Percentiles rank a stretch among this genome's conserved stretches.
Evolutionary conservation across 306 rosid species (phyloP).

Genomic region (Pachyrhizus erosus): DNA sequence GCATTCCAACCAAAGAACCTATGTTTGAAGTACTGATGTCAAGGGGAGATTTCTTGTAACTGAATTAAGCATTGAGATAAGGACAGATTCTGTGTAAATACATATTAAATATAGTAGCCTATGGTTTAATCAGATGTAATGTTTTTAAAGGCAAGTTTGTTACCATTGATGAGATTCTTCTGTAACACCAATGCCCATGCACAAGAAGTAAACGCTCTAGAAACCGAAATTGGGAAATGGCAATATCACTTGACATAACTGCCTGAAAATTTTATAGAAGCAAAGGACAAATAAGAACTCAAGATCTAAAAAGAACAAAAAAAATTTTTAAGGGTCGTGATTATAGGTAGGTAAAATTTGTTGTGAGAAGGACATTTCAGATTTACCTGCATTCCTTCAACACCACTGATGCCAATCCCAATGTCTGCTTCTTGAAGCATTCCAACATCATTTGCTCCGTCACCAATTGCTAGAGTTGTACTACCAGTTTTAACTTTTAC

Average conservation of each 20-base stretch:
- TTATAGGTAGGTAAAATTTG: not conserved
- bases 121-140: not conserved
- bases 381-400: constrained; percentile 98
- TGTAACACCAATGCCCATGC: constrained; percentile 99
- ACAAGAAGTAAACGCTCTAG: constrained; percentile 90
- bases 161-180: constrained; percentile 94
- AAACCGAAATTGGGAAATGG: constrained; percentile 89
- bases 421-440: constrained; percentile 99
- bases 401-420: constrained; percentile 92
- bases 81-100: not conserved
- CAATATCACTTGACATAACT: constrained; percentile 93
- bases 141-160: not conserved
- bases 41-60: not conserved
- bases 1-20: not conserved
- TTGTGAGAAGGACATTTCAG: not conserved
- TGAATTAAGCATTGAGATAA: constrained; percentile 32
- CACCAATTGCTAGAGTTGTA: constrained; percentile 92
- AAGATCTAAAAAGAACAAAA: not conserved
- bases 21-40: constrained; percentile 8
- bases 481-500: constrained; percentile 77
- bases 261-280: constrained; percentile 66
- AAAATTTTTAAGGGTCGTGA: not conserved
- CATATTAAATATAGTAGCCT: not conserved
- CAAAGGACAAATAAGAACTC: constrained; percentile 14
- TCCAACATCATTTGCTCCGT: constrained; percentile 98